Conservation (phyloP, 805 yeast genomes). For the Candida qinlingensis region DNA sequence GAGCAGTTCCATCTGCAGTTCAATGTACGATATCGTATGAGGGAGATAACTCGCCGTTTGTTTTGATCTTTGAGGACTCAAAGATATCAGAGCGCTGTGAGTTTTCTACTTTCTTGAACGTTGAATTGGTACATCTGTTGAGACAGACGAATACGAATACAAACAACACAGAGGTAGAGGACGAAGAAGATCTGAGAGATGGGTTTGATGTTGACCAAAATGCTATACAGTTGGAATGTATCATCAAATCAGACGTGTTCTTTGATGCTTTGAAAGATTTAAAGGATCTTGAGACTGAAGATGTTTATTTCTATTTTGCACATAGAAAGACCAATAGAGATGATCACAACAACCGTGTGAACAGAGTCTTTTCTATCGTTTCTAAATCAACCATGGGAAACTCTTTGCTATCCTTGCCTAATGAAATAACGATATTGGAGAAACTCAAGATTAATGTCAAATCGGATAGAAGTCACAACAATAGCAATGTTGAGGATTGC, state of each 20-base stretch:
- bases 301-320: slow-evolving; percentile 37
- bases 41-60: slow-evolving; percentile 48
- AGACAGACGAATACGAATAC: slow-evolving; percentile 24
- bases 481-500: slow-evolving; percentile 1
- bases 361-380: slow-evolving; percentile 38
- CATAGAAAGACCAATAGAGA: slow-evolving; percentile 20
- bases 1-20: slow-evolving; percentile 12
- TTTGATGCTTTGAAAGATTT: slow-evolving; percentile 50
- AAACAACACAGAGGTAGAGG: slow-evolving; percentile 37
- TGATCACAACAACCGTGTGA: slow-evolving; percentile 18
- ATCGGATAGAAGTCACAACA: not conserved
- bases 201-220: slow-evolving; percentile 5
- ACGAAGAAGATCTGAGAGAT: not conserved
- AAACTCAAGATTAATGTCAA: slow-evolving; percentile 38
- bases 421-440: slow-evolving; percentile 56
- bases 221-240: slow-evolving; percentile 40
- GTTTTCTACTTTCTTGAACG: slow-evolving; percentile 38
- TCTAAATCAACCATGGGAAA: slow-evolving; percentile 72
- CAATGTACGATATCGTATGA: slow-evolving; percentile 47
- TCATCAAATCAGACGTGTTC: slow-evolving; percentile 48
- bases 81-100: slow-evolving; percentile 53
- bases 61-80: slow-evolving; percentile 48
- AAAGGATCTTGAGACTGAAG: slow-evolving; percentile 47
- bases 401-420: slow-evolving; percentile 63
- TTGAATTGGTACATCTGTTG: slow-evolving; percentile 19